Percentiles rank a stretch among this genome's conserved stretches.
Conservation (phyloP, 2,329 filamentous ascomycete species). For the Parascedosporium putredinis region DNA sequence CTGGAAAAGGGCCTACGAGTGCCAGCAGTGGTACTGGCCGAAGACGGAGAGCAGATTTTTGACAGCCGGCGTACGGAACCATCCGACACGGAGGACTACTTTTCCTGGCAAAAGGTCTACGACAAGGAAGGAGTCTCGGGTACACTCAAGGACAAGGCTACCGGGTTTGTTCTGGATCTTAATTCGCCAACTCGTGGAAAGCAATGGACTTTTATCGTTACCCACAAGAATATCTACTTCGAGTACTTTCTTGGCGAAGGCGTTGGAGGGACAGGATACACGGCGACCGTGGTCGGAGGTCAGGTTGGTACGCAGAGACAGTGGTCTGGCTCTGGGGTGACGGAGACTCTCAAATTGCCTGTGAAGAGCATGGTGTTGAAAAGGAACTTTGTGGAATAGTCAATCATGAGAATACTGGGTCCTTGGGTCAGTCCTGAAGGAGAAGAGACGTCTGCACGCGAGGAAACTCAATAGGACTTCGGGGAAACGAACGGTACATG, state of each 20-base stretch:
- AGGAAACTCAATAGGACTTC: no score
- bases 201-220: slow-evolving; percentile 7
- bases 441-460: background rate
- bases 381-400: slow-evolving; percentile 6
- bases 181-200: slow-evolving; percentile 4
- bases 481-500: no score
- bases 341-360: slow-evolving; percentile 2
- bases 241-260: slow-evolving; percentile 5
- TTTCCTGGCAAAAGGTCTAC: slow-evolving; percentile 5
- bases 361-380: slow-evolving; percentile 7
- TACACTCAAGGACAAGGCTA: slow-evolving; percentile 6
- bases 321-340: slow-evolving; percentile 4
- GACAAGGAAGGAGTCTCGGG: slow-evolving; percentile 1
- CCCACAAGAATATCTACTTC: slow-evolving; percentile 5
- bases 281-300: slow-evolving; percentile 2
- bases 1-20: slow-evolving; percentile 3
- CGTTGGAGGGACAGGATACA: slow-evolving; percentile 3
- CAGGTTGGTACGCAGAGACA: slow-evolving; percentile 5
- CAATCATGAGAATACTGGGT: no score
- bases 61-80: slow-evolving; percentile 4
- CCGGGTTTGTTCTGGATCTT: slow-evolving; percentile 3
- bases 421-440: no score
- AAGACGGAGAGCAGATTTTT: slow-evolving; percentile 3
- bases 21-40: background rate
- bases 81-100: slow-evolving; percentile 6